Evolutionary conservation across 352 stramenopile species (phyloP).

Genomic region (Pseudoperonospora humuli): DNA sequence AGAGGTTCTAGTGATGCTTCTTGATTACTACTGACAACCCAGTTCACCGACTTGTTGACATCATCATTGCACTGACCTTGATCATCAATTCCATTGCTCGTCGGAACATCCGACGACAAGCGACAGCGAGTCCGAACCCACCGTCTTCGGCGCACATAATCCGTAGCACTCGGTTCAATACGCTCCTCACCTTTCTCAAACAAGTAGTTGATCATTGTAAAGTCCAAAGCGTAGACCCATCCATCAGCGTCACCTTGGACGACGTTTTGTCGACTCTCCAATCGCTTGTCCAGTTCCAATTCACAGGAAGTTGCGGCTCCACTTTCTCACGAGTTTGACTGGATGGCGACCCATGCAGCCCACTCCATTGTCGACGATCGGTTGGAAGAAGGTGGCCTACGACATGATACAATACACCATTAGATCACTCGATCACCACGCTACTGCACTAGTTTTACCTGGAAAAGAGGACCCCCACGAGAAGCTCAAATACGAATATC

Average conservation of each 20-base stretch:
- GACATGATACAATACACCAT: background rate
- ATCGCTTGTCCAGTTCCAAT: slow-evolving; percentile 56
- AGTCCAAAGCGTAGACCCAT: slow-evolving; percentile 81
- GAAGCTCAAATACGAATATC: no score
- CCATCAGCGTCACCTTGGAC: slow-evolving; percentile 48
- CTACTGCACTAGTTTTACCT: no score
- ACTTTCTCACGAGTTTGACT: slow-evolving; percentile 49
- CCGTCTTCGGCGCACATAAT: slow-evolving; percentile 59
- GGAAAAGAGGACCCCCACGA: no score
- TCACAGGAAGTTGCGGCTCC: slow-evolving; percentile 54
- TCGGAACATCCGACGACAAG: slow-evolving; percentile 8
- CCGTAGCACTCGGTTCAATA: slow-evolving; percentile 41
- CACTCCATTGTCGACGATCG: slow-evolving; percentile 55
- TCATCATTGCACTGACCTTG: slow-evolving; percentile 24
- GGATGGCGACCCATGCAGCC: slow-evolving; percentile 45
- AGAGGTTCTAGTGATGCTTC: slow-evolving; percentile 19
- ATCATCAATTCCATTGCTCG: slow-evolving; percentile 3
- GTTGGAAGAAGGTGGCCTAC: slow-evolving; percentile 59
- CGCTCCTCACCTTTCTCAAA: slow-evolving; percentile 50
- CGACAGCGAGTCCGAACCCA: slow-evolving; percentile 55
- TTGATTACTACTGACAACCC: slow-evolving; percentile 22
- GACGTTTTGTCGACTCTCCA: slow-evolving; percentile 51
- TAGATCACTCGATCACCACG: no score
- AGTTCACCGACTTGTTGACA: slow-evolving; percentile 7
- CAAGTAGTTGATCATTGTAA: slow-evolving; percentile 68